Base-by-base conservation (phyloP, 495 filamentous ascomycete species). In the Xylaria nigripes region DNA sequence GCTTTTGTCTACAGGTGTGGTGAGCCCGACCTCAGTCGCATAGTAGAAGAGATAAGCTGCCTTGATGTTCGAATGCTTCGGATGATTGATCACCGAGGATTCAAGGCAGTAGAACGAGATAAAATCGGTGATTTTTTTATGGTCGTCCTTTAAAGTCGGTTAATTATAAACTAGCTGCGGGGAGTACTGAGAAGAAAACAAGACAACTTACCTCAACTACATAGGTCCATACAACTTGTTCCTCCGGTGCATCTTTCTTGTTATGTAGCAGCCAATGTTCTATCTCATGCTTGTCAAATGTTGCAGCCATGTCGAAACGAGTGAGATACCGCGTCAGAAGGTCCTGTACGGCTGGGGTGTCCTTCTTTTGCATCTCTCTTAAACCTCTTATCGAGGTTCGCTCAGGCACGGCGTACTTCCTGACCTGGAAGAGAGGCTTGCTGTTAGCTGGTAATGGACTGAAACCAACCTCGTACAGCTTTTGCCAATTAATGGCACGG, bases 41-140 rank as follows among this genome's bases (percentile, higher is more conserved):
- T 97, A 97, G 72, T 98, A 98, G 72, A 89, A 98, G 22, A 97
- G 77, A 62, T 98, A 98, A 19, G 93, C 93, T 3, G 90, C 94
- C 32, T 82, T 82, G 58, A 98, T 80, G 42, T 76, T 71, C 3
- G 83, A 75, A 69, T 95, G 81, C 67, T 92, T 91, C 19, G 78
- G 72, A 62, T 87, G 81, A 36, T 82, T 76, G 51, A 97, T 91
- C 45, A 96, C 88, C 2, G 89, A 89, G 2, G 89, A 95, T 61
- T 94, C 89, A n/a, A 98, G 83, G 62, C 78, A 81, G 72, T 96
- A 97, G 72, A 96, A 98, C 13, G 90, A 95, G 72, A 96, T 84
- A 70, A 94, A 96, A 70, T 98, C 93, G 25, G 87, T 95, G 63
- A 98, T 89, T 64, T 90, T 92, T 47, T 86, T 80, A 22, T 68